Percentiles rank a stretch among this genome's conserved stretches.
Evolutionary conservation across 768 basidiomycete genomes (phyloP).

Genomic region (Arthromyces matolae): DNA sequence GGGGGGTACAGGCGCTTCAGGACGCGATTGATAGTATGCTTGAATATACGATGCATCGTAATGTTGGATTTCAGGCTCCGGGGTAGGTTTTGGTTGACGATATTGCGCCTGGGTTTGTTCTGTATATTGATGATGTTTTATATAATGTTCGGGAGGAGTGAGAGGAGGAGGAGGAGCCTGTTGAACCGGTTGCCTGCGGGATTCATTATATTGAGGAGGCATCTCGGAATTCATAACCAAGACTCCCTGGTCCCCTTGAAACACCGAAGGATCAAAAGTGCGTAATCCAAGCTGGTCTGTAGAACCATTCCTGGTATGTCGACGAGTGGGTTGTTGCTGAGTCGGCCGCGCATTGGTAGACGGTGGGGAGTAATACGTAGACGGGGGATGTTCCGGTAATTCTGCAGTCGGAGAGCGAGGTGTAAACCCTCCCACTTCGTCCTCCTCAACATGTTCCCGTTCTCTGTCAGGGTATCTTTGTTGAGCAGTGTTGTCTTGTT

Average conservation of each 20-base stretch:
- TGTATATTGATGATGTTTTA: slow-evolving; percentile 8
- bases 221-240: slow-evolving; percentile 23
- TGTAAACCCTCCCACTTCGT: slow-evolving; percentile 46
- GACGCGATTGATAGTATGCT: slow-evolving; percentile 57
- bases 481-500: slow-evolving; percentile 32
- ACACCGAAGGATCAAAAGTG: slow-evolving; percentile 54
- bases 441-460: slow-evolving; percentile 44
- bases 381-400: slow-evolving; percentile 46
- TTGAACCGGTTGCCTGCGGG: slow-evolving; percentile 20
- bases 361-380: slow-evolving; percentile 27
- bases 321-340: slow-evolving; percentile 35
- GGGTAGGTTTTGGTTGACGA: slow-evolving; percentile 39
- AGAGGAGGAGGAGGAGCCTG: slow-evolving; percentile 16
- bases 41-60: slow-evolving; percentile 64
- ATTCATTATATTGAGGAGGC: slow-evolving; percentile 28
- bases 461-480: slow-evolving; percentile 27
- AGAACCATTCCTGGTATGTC: slow-evolving; percentile 52
- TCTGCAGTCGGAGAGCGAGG: slow-evolving; percentile 63
- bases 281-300: slow-evolving; percentile 62
- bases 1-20: slow-evolving; percentile 74
- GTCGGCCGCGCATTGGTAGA: slow-evolving; percentile 19
- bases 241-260: slow-evolving; percentile 36
- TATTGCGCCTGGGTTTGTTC: slow-evolving; percentile 23
- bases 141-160: slow-evolving; percentile 19
- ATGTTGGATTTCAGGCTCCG: slow-evolving; percentile 56